These are phyloP conservation scores for Eleusine coracana DNA, from an alignment of 176 grass and related monocot species.

Conservation along the genomic window DNA sequence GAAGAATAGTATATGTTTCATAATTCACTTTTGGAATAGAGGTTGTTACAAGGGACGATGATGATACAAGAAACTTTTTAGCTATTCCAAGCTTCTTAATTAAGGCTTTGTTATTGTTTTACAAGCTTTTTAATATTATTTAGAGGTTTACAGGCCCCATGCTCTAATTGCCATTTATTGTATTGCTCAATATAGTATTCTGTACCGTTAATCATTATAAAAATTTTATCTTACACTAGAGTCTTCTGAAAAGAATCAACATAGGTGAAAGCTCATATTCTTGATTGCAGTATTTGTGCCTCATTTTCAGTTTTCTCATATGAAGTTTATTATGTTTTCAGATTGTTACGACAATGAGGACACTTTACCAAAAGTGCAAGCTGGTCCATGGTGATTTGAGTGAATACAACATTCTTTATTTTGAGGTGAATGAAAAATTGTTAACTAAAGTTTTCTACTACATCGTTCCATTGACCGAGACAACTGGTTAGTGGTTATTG, in stretches of 20 bases:
- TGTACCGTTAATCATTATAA: not conserved
- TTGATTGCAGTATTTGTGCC: not conserved
- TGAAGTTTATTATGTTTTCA: conserved; percentile 48
- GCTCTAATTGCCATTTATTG: not conserved
- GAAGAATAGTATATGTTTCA: not conserved
- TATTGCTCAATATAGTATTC: not conserved
- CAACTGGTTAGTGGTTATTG: no score
- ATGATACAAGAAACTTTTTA: no score
- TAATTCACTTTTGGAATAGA: not conserved
- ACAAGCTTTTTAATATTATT: no score
- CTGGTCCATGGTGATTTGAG: conserved; percentile 98
- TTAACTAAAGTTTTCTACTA: conserved; percentile 17
- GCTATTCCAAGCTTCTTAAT: no score
- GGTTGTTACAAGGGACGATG: no score
- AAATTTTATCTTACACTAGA: conserved; percentile 1
- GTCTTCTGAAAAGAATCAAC: not conserved
- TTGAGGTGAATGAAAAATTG: conserved; percentile 61
- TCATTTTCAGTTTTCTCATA: conserved; percentile 20
- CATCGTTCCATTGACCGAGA: not conserved
- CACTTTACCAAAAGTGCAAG: conserved; percentile 93
- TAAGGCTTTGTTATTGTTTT: not conserved
- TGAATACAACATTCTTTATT: conserved; percentile 99
- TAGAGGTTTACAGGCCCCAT: not conserved
- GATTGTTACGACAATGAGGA: conserved; percentile 92
- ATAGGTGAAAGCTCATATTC: not conserved